Percentiles rank a stretch among this genome's conserved stretches.
These are phyloP conservation scores for Paracamarosporium sp. DNA, from an alignment of 2,329 filamentous ascomycete species.

Conservation along the genomic window DNA sequence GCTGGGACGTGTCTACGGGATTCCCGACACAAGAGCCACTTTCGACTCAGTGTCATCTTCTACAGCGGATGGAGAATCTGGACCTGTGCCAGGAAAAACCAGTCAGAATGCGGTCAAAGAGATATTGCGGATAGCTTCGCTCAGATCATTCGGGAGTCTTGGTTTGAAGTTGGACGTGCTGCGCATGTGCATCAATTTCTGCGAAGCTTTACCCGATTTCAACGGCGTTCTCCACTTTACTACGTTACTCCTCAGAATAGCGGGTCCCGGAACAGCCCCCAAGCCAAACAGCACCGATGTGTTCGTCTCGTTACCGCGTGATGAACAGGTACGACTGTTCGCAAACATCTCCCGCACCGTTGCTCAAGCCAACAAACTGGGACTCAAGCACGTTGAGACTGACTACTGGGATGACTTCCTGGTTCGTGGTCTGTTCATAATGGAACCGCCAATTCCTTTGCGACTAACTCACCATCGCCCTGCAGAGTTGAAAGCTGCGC, in stretches of 20 bases:
- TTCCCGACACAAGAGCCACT: slow-evolving; percentile 39
- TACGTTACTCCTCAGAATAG: slow-evolving; percentile 80
- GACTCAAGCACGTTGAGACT: slow-evolving; percentile 72
- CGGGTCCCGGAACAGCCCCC: slow-evolving; percentile 80
- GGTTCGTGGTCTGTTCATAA: slow-evolving; percentile 76
- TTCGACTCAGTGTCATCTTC: slow-evolving; percentile 28
- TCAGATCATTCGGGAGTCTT: slow-evolving; percentile 73
- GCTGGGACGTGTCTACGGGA: slow-evolving; percentile 51
- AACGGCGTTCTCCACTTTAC: slow-evolving; percentile 88
- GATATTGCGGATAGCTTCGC: slow-evolving; percentile 62
- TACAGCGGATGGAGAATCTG: slow-evolving; percentile 9
- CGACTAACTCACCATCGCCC: slow-evolving; percentile 41
- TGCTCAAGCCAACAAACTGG: slow-evolving; percentile 76
- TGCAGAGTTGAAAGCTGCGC: slow-evolving; percentile 36
- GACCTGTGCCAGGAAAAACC: slow-evolving; percentile 31
- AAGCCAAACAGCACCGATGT: slow-evolving; percentile 70
- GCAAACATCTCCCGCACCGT: slow-evolving; percentile 88
- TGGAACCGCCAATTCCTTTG: slow-evolving; percentile 46
- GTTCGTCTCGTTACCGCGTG: slow-evolving; percentile 72
- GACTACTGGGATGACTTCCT: slow-evolving; percentile 99
- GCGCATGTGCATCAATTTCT: slow-evolving; percentile 89
- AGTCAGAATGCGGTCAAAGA: slow-evolving; percentile 53
- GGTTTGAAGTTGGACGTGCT: slow-evolving; percentile 86
- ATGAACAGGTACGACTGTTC: slow-evolving; percentile 85
- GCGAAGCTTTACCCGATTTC: slow-evolving; percentile 91